Evolutionary conservation across 306 rosid species (phyloP), one percentile per base, ranked within the genome.

Genomic region (Quercus engelmannii): DNA sequence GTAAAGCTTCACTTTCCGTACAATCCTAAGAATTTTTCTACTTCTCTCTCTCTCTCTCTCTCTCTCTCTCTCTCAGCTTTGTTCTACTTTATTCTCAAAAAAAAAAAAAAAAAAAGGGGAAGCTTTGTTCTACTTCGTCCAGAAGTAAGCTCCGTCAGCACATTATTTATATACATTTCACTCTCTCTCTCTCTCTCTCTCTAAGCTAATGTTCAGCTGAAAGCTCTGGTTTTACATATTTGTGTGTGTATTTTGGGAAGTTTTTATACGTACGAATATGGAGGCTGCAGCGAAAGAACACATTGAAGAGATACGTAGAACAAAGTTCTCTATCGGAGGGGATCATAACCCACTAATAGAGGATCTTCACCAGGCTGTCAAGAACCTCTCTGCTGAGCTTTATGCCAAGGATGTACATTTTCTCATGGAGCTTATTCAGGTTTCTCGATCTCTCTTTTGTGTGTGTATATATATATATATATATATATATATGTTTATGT

Each of bases 401-500:
- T 93, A 93, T 73, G 85, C 93, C 41, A 91, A 85, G 63, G 92
- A 88, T 56, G 92, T 91, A 43, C 96, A 92, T 78, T 92, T 93
- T 49, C 89, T 91, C 20, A 89, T 93, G 97, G 97, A 93, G 13
- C 92, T 93, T 57, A 88, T 93, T 14, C 97, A 92, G 92, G 97
- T 85, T 46, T 8, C 30, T 20, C 49, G 1, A 6, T 54, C 21
- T 14, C 13, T 6, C 21, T 10, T 12, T 21, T 21, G 65, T 3
- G 65, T n/a, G 26, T 38, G 1, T 38, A 0, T 38, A 0, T 38
- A 0, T 7, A 2, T 38, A 0, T 35, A 6, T 35, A 35, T 46
- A 11, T 46, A 11, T 46, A 2, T 49, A 3, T 46, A 1, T 11
- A 0, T 46, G 4, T 11, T 46, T 46, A 0, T 38, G 0, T 33